Percentiles rank a stretch among this genome's conserved stretches.
Evolutionary conservation across 140 eudicot species (phyloP).

Genomic region (Anethum foeniculum): DNA sequence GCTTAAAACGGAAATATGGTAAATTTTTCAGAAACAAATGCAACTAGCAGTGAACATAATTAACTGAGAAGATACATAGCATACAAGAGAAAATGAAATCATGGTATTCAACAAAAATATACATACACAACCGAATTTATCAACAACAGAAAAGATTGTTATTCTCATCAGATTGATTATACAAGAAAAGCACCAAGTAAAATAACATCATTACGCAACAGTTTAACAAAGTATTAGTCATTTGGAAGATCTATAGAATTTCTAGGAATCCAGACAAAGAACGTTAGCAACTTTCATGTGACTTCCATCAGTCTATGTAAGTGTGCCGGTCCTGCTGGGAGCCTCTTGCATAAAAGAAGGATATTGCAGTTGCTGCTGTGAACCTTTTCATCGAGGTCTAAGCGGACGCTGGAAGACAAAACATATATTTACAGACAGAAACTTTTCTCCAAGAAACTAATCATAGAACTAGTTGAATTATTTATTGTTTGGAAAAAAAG

Average conservation of each 20-base stretch:
- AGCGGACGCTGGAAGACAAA: constrained; percentile 7
- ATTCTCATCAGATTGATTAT: neutral
- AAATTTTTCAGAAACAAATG: neutral
- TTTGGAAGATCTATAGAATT: neutral
- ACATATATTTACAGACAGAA: neutral
- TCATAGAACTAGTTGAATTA: neutral
- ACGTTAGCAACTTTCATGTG: neutral
- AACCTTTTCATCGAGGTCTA: constrained; percentile 3
- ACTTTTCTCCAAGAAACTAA: neutral
- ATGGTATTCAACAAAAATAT: neutral
- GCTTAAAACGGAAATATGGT: neutral
- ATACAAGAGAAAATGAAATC: neutral
- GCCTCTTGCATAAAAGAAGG: neutral
- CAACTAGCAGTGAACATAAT: neutral
- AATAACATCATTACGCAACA: neutral
- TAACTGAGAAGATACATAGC: neutral
- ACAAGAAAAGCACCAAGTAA: neutral
- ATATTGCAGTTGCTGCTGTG: neutral
- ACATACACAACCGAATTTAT: neutral
- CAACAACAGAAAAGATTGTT: neutral
- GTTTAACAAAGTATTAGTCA: neutral
- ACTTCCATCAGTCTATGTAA: neutral
- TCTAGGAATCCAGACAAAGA: neutral
- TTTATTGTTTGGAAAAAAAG: neutral
- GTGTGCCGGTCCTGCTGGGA: neutral